Evolutionary conservation across 2,329 filamentous ascomycete species (phyloP), one percentile per base, ranked within the genome.

Genomic region (Colletotrichum agaves): DNA sequence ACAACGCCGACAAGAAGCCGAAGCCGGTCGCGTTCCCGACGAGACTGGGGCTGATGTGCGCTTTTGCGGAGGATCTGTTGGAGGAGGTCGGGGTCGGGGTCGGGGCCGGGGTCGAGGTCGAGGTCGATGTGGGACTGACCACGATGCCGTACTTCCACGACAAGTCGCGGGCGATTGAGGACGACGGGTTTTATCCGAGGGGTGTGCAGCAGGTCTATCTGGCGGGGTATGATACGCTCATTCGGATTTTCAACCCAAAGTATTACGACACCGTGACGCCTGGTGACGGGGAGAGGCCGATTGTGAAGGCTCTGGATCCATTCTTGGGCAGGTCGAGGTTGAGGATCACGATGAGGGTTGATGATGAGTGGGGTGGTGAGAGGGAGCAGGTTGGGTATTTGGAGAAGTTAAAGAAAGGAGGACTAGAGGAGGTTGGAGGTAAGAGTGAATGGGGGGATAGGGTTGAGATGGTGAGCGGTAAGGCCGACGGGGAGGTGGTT

Each of bases 191-290:
- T 41, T 88, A 87, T 71, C 5, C 41, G 21, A 37, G 35, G 35
- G 63, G 13, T 33, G 41, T 35, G 10, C 80, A 84, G 60, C 91
- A 93, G 73, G 80, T 92, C 4, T 92, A 92, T 73, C 85, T 94
- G 2, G 86, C 88, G 2, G 93, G 93, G 31, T 95, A 89, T 75
- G 92, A 95, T 73, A 95, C 92, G 0, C 79, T 94, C 6, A 87
- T 91, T 15, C 86, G 92, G 19, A 88, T 95, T 59, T 87, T 92
- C 61, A 83, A 92, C 55, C 85, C 90, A 0, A 92, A 91, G 75
- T 95, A 95, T 78, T 93, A 93, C 74, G 75, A 19, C 64, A 27
- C 27, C 27, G 46, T 5, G 27, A 61, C 46, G 3, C 12, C 33
- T 13, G 11, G 50, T 8, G 59, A 21, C 8, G 27, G 13, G 21